Conservation (phyloP, 23 red algal genomes). For the Agarophyton chilense region DNA sequence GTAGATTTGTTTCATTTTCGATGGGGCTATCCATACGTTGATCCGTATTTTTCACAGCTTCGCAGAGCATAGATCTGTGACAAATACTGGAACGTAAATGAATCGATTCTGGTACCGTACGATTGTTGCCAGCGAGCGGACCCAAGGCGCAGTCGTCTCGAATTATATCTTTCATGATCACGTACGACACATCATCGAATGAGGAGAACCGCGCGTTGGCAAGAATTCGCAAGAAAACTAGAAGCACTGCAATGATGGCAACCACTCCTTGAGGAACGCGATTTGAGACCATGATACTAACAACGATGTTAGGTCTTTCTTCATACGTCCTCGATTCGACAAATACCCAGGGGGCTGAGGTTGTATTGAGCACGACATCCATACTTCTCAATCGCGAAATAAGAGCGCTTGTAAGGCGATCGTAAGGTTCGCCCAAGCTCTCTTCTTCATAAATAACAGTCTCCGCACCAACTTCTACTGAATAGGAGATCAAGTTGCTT, state of each 20-base stretch:
- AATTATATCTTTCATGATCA: not conserved
- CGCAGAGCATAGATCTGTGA: not conserved
- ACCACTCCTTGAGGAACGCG: not conserved
- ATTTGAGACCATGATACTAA: not conserved
- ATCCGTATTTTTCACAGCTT: no score
- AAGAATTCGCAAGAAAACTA: not conserved
- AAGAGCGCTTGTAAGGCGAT: not conserved
- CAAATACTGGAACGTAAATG: not conserved
- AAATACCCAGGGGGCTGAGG: not conserved
- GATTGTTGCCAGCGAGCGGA: not conserved
- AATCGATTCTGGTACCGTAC: not conserved
- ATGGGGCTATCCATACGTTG: no score
- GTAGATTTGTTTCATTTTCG: no score
- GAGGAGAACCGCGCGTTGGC: not conserved
- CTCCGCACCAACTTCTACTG: not conserved
- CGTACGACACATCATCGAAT: not conserved
- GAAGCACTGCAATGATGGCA: not conserved
- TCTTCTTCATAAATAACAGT: not conserved
- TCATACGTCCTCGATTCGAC: not conserved
- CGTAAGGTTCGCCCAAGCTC: not conserved
- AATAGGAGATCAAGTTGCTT: no score
- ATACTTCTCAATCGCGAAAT: not conserved
- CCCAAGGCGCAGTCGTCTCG: not conserved
- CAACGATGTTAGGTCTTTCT: not conserved
- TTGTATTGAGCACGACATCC: conserved; percentile 16